Percentiles rank a stretch among this genome's conserved stretches.
phyloP scores from a whole-genome alignment of 371 early-diverging fungal genomes.

The Rhizopus delemar region DNA sequence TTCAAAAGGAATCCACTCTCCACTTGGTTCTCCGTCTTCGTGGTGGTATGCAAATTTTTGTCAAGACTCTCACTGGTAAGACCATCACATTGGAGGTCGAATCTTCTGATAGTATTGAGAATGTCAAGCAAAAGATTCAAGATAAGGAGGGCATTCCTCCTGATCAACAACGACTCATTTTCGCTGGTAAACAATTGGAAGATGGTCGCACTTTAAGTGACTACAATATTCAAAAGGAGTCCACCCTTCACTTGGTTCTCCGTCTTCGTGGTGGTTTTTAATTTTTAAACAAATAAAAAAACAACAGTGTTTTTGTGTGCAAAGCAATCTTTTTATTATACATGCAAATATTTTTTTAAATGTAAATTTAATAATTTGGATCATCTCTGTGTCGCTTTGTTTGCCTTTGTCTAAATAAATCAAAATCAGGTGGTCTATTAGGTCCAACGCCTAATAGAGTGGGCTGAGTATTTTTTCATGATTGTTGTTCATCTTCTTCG shows the following conservation, averaged over 20 bases:
- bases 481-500: not conserved
- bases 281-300: not conserved
- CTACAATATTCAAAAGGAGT: conserved; percentile 29
- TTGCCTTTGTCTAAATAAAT: conserved; percentile 62
- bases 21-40: conserved; percentile 96
- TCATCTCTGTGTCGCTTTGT: conserved; percentile 56
- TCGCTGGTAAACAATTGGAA: conserved; percentile 27
- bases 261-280: conserved; percentile 22
- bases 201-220: conserved; percentile 25
- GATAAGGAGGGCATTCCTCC: conserved; percentile 97
- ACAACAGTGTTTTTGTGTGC: no score
- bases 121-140: conserved; percentile 97
- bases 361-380: conserved; percentile 30
- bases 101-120: conserved; percentile 91
- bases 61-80: conserved; percentile 82
- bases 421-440: conserved; percentile 66
- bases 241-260: conserved; percentile 26
- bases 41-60: conserved; percentile 83
- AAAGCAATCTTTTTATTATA: no score
- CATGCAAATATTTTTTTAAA: conserved; percentile 4
- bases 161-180: conserved; percentile 83
- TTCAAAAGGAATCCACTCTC: conserved; percentile 93
- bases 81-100: conserved; percentile 94
- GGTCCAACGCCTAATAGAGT: conserved; percentile 47
- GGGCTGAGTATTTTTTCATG: not conserved